Conservation (phyloP, 2,329 filamentous ascomycete genomes). For the Pezicula carpinea region DNA sequence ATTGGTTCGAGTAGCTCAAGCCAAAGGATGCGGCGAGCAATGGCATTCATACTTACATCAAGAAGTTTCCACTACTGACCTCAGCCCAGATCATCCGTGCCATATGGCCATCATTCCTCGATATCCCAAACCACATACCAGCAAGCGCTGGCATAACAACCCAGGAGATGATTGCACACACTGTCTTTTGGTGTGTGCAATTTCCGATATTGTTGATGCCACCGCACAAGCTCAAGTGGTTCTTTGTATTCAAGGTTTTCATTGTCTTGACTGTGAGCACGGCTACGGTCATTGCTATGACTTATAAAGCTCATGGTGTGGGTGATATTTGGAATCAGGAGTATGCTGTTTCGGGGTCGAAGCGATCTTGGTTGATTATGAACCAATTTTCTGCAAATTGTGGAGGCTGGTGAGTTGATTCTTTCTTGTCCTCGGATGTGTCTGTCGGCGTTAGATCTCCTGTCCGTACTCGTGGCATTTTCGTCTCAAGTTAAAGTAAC, state of each 20-base stretch:
- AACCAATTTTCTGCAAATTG: slow-evolving; percentile 1
- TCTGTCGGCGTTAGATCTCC: too few species aligned
- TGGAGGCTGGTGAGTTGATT: slow-evolving; percentile 4
- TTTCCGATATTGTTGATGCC: slow-evolving; percentile 43
- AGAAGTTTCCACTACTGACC: too few species aligned
- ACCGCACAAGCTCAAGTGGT: slow-evolving; percentile 35
- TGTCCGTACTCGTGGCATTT: too few species aligned
- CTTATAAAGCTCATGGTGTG: slow-evolving; percentile 1
- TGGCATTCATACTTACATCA: too few species aligned
- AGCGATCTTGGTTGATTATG: slow-evolving; percentile 7
- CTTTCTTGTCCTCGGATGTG: neutral
- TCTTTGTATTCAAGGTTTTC: slow-evolving; percentile 43
- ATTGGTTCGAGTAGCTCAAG: too few species aligned
- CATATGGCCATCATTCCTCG: slow-evolving; percentile 46
- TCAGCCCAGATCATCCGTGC: slow-evolving; percentile 26
- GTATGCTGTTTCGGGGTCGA: neutral
- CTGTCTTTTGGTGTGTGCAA: slow-evolving; percentile 30
- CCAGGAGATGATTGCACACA: slow-evolving; percentile 47
- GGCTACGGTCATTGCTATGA: slow-evolving; percentile 6
- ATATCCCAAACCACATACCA: slow-evolving; percentile 45
- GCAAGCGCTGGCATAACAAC: slow-evolving; percentile 45
- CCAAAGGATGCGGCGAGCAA: too few species aligned
- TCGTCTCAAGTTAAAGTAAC: too few species aligned
- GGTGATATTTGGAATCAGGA: slow-evolving; percentile 8
- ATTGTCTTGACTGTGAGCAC: slow-evolving; percentile 1